Percentiles rank a stretch among this genome's conserved stretches.
Conservation (phyloP, 73 alveolate species). For the Breviolum minutum region DNA sequence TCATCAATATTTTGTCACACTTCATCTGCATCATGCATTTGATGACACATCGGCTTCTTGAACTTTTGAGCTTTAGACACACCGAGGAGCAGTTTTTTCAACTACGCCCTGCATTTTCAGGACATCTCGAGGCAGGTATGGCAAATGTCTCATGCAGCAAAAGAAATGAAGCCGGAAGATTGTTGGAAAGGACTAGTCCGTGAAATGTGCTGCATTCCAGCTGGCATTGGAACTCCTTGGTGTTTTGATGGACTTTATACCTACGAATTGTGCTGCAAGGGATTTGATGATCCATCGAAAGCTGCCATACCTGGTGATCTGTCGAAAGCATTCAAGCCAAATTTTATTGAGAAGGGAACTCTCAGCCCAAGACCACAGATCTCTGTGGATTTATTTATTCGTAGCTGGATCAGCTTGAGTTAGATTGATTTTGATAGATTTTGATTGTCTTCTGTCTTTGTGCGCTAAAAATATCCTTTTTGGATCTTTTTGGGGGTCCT, state of each 20-base stretch:
- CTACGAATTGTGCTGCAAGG: slow-evolving; percentile 32
- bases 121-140: background rate
- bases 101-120: slow-evolving; percentile 17
- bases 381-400: slow-evolving; percentile 48
- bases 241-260: slow-evolving; percentile 30
- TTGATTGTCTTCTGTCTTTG: too few species aligned
- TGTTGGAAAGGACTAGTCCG: slow-evolving; percentile 27
- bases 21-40: too few species aligned
- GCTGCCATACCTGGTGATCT: background rate
- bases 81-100: background rate
- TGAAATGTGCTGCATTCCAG: slow-evolving; percentile 67
- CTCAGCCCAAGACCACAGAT: background rate
- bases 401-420: background rate
- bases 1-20: too few species aligned
- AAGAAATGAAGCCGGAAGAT: background rate
- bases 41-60: background rate
- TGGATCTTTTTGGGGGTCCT: too few species aligned
- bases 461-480: too few species aligned
- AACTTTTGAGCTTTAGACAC: background rate
- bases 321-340: background rate
- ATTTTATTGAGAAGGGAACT: background rate
- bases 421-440: too few species aligned
- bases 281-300: background rate
- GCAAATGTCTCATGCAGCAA: background rate
- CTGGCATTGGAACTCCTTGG: slow-evolving; percentile 61